Base-by-base conservation (phyloP, 1,284 basidiomycete species). In the Cutaneotrichosporon sp. region DNA sequence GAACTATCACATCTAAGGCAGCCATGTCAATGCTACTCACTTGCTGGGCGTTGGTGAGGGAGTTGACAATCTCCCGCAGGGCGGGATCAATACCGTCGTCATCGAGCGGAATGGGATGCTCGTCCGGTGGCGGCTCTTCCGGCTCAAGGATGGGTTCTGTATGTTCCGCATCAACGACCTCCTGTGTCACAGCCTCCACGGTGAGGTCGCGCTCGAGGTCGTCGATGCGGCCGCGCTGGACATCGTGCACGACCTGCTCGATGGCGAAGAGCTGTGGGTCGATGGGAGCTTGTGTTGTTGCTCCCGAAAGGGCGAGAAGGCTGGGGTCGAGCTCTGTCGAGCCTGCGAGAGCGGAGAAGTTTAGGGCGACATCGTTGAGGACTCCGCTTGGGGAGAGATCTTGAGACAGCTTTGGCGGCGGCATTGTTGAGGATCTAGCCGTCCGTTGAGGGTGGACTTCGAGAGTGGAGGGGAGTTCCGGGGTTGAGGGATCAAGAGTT, bases 1-100 rank as follows among this genome's bases (percentile, higher is more conserved):
- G n/a, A n/a, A n/a, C n/a, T n/a, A n/a, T n/a, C n/a, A n/a, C n/a
- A n/a, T n/a, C n/a, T n/a, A n/a, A n/a, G n/a, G n/a, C n/a, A n/a
- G n/a, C n/a, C n/a, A n/a, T n/a, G n/a, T n/a, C n/a, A n/a, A n/a
- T n/a, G n/a, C n/a, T n/a, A 44, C 68, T 52, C 42, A 69, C 70
- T 60, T 70, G 67, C 47, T 71, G 69, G 4, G 69, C 71, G 22
- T 70, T 67, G 0, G 68, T 70, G 31, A 72, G 52, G 55, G 68
- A 70, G 49, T 72, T 70, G 25, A 72, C 71, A 44, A 72, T 72
- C 57, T 71, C 71, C 12, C 71, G 58, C 19, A 71, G 58, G 3
- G 69, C 67, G 10, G 71, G 71, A 54, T 72, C 71, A 35, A 71
- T 67, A n/a, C 65, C 68, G 20, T 65, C 68, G 39, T 60, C 57